Conservation (phyloP, 1,139 yeast genomes). For the Dujonia santamariae region DNA sequence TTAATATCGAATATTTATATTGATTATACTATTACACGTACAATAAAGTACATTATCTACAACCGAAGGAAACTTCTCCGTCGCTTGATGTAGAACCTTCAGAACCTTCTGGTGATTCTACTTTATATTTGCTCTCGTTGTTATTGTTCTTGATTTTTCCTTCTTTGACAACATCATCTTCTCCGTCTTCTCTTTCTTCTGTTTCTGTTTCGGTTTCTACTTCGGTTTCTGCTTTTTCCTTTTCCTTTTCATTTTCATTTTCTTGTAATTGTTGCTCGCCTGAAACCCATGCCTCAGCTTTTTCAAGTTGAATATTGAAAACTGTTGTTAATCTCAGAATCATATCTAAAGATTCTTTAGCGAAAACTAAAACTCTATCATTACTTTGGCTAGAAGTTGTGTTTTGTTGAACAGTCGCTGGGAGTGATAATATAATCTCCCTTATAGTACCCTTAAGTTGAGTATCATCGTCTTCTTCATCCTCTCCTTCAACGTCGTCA, state of each 20-base stretch:
- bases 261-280: conserved; percentile 27
- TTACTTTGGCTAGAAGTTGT: conserved; percentile 30
- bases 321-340: conserved; percentile 77
- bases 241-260: background rate
- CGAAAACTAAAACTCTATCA: conserved; percentile 72
- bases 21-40: no score
- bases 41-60: no score
- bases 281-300: conserved; percentile 82
- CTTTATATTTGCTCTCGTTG: no score
- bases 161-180: background rate
- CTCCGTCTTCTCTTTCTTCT: background rate
- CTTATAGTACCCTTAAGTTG: conserved; percentile 68
- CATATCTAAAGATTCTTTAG: conserved; percentile 89
- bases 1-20: no score
- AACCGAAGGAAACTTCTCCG: no score
- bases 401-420: conserved; percentile 41
- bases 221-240: background rate
- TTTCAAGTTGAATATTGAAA: conserved; percentile 77
- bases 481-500: no score
- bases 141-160: background rate
- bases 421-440: conserved; percentile 71
- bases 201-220: background rate
- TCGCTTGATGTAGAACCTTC: no score
- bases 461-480: conserved; percentile 4
- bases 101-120: no score